Evolutionary conservation across 441 rosid species (phyloP).

Genomic region (Viola pubescens): DNA sequence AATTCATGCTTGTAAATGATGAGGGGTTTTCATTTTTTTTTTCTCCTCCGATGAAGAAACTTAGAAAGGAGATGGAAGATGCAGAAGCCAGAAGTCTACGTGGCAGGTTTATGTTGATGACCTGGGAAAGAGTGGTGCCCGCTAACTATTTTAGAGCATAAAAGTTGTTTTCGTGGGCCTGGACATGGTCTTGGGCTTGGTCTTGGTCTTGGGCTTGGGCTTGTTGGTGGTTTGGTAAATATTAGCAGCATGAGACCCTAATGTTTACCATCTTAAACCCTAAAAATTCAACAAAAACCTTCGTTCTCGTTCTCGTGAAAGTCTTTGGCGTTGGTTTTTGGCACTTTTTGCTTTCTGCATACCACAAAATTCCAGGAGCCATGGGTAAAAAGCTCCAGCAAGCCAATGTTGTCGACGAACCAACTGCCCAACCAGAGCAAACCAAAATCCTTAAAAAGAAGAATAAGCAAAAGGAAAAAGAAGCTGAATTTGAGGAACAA

Average conservation of each 20-base stretch:
- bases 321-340: background rate
- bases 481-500: constrained; percentile 15
- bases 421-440: constrained; percentile 24
- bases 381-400: constrained; percentile 44
- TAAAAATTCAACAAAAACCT: background rate
- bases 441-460: constrained; percentile 24
- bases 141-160: too few relatives aligned
- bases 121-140: too few relatives aligned
- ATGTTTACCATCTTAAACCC: background rate
- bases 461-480: constrained; percentile 34
- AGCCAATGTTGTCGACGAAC: constrained; percentile 25
- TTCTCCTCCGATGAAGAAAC: too few relatives aligned
- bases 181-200: too few relatives aligned
- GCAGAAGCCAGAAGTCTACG: too few relatives aligned
- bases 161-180: too few relatives aligned
- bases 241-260: background rate
- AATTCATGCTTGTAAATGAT: too few relatives aligned
- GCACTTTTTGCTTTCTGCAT: background rate
- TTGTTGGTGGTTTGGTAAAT: background rate
- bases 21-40: too few relatives aligned
- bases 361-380: background rate
- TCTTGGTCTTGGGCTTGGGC: too few relatives aligned
- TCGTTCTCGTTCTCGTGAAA: background rate
- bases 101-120: too few relatives aligned
- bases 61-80: too few relatives aligned